Conservation (phyloP, 352 stramenopile species). For the Phytophthora brassicae region DNA sequence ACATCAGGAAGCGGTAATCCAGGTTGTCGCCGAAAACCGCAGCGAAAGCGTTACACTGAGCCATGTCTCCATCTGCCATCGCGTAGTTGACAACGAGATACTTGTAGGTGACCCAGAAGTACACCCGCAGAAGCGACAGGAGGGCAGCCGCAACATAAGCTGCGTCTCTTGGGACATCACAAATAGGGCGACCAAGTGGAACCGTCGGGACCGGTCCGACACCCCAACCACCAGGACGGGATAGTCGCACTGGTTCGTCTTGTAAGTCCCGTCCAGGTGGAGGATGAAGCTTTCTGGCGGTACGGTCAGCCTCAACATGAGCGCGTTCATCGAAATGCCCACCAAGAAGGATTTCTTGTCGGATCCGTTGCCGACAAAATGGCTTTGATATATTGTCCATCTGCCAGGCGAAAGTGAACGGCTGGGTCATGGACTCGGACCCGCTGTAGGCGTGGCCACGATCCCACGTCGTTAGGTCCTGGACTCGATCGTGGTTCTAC, state of each 20-base stretch:
- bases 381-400: not conserved
- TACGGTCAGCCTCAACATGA: not conserved
- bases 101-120: no score
- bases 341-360: constrained; percentile 3
- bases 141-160: no score
- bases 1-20: no score
- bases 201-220: no score
- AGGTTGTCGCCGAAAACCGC: not conserved
- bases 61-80: not conserved
- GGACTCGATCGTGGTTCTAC: not conserved
- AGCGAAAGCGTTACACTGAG: not conserved
- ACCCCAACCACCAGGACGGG: no score
- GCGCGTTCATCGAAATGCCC: not conserved
- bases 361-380: not conserved
- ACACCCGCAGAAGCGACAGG: no score
- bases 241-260: no score
- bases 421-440: not conserved
- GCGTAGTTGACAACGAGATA: not conserved
- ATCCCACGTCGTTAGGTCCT: not conserved
- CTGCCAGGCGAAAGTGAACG: constrained; percentile 2
- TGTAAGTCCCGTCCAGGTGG: not conserved
- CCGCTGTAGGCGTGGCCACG: not conserved
- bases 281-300: not conserved
- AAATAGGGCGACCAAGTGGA: no score
- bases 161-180: no score